Evolutionary conservation across 2,329 filamentous ascomycete species (phyloP), one percentile per base, ranked within the genome.

Genomic region (Endoconidiophora laricicola): DNA sequence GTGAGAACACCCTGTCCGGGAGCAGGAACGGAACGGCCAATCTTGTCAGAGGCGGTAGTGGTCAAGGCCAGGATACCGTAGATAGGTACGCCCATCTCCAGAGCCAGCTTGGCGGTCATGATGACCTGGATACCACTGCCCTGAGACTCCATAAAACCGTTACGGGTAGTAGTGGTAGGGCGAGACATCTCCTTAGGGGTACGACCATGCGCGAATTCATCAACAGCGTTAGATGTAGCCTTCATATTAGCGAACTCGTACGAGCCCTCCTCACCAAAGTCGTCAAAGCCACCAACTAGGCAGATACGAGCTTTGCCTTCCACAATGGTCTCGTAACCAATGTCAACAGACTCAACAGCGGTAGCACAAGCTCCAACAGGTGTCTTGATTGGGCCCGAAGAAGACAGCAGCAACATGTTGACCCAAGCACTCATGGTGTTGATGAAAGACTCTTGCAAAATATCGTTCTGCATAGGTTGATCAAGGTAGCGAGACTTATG

Each of bases 241-340:
- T 94, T 94, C 91, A 98, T 98, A 73, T 98, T 98, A 72, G 91
- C 91, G 65, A 98, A 98, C 67, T 98, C 91, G 62, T 95, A 98
- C 1, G 91, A 98, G 48, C 91, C 93, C 69, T 98, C 91, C 69
- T 98, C 91, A 61, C 93, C 87, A 72, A 98, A 95, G 69, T 98
- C 93, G 70, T 98, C 91, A 61, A 98, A 96, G 58, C 91, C 91
- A 76, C 91, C 91, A 53, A 98, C 93, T 57, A 98, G 83, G 74
- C 90, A 96, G 61, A 98, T 79, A 48, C 88, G 85, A 54, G 93
- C 91, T 74, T 98, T 98, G 68, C 91, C 91, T 66, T 96, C 90
- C 60, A 95, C 81, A 62, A 98, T 98, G 23, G 90, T 96, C 69
- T 98, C 91, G 62, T 94, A 95, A 60, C 91, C 91, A 61, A 94